Evolutionary conservation across 352 stramenopile genomes (phyloP).

Genomic region (Pythium volutum): DNA sequence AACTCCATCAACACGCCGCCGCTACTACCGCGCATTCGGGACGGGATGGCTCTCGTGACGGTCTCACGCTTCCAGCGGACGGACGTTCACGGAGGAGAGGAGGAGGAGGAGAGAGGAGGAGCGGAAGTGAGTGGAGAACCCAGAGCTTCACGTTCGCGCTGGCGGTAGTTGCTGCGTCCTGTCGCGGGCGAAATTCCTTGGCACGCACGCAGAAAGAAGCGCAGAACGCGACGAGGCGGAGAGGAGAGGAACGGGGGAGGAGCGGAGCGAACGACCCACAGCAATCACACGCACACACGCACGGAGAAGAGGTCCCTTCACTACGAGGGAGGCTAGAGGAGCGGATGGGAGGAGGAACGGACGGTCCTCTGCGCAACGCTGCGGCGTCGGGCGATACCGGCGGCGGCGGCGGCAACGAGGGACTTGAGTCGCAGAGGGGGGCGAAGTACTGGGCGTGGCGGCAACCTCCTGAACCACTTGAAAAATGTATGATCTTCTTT

Average conservation of each 20-base stretch:
- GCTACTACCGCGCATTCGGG: slow-evolving; percentile 7
- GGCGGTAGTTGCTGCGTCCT: background rate
- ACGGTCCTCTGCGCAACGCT: background rate
- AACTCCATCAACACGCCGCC: slow-evolving; percentile 20
- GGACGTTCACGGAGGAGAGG: background rate
- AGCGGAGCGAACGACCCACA: background rate
- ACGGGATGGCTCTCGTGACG: background rate
- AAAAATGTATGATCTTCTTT: background rate
- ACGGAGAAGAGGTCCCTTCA: background rate
- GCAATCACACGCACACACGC: background rate
- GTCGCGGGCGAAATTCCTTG: slow-evolving; percentile 1
- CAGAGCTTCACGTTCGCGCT: slow-evolving; percentile 1
- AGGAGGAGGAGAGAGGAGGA: slow-evolving; percentile 6
- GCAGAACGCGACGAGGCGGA: slow-evolving; percentile 7
- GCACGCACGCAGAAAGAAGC: slow-evolving; percentile 4
- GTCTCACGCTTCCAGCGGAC: slow-evolving; percentile 1
- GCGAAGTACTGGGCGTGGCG: slow-evolving; percentile 8
- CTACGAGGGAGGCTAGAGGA: background rate
- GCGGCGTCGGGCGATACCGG: background rate
- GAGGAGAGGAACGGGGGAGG: background rate
- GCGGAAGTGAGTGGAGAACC: background rate
- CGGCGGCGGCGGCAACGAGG: slow-evolving; percentile 8
- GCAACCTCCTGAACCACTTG: slow-evolving; percentile 1
- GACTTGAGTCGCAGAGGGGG: slow-evolving; percentile 9
- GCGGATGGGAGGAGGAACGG: background rate